Base-by-base conservation (phyloP, 768 basidiomycete genomes). In the Boletus insuetus region DNA sequence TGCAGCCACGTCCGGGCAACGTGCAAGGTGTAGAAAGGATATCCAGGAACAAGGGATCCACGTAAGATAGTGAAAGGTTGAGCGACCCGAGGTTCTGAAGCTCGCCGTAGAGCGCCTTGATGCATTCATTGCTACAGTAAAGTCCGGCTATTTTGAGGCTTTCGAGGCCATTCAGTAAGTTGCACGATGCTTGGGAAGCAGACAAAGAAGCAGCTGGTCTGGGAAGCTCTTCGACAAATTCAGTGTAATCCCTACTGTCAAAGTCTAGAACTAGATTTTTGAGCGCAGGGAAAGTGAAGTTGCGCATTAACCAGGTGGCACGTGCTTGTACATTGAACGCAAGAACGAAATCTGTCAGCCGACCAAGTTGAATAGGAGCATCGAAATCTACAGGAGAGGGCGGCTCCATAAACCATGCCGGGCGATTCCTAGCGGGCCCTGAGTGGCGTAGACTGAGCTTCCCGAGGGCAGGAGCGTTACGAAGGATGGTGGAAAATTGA, bases 251-350 rank as follows among this genome's bases (percentile, higher is more conserved):
- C 17, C 73, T 76, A 1, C 72, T 65, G 46, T 82, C 79, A 51
- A 83, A 80, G 59, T 86, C 79, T n/a, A 90, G 74, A 7, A 74
- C 62, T 46, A 81, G 69, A 31, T 55, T 59, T 53, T 58, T 64
- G 34, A 80, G 64, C 29, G 63, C 61, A 35, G 79, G 79, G 49
- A 74, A 58, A 39, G 58, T 59, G 22, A 79, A 57, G 39, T 47
- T 59, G 54, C 10, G 65, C 46, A 71, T 26, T 4, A 69, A 42
- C 17, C 54, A 58, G 22, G 58, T 61, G 8, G 58, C 56, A 60
- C 76, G 84, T 49, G 81, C 79, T 19, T 71, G 76, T 4, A 74
- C 73, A 49, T 81, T 78, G 59, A 82, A 81, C 54, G 84, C 81
- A 32, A 90, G 72, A 14, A 73, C 59, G 55, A 80, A 68, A 19